Conservation (phyloP, 768 basidiomycete species). For the Rhodotorula sphaerocarpa region DNA sequence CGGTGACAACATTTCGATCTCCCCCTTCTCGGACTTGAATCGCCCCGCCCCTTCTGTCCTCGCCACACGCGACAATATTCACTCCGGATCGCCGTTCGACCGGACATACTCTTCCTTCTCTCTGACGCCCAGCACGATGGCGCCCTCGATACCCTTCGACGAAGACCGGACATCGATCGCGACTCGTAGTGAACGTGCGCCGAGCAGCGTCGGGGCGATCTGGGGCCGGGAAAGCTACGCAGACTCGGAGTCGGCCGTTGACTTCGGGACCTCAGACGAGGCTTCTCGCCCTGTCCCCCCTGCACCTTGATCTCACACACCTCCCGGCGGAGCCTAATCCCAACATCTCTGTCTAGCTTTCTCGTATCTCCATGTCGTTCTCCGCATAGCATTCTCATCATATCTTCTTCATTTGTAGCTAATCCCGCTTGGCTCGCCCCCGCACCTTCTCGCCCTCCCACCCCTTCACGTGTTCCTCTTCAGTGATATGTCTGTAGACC, state of each 20-base stretch:
- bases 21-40: slow-evolving; percentile 28
- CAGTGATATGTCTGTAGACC: too few relatives aligned
- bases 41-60: slow-evolving; percentile 5
- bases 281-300: too few relatives aligned
- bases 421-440: too few relatives aligned
- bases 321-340: too few relatives aligned
- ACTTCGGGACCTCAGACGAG: not conserved
- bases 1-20: slow-evolving; percentile 18
- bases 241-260: slow-evolving; percentile 3
- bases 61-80: slow-evolving; percentile 22
- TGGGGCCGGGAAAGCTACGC: slow-evolving; percentile 23
- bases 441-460: too few relatives aligned
- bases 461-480: too few relatives aligned
- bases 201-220: slow-evolving; percentile 26
- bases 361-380: too few relatives aligned
- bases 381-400: too few relatives aligned
- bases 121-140: not conserved
- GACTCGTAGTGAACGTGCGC: slow-evolving; percentile 12
- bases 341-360: too few relatives aligned
- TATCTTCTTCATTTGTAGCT: too few relatives aligned
- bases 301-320: too few relatives aligned
- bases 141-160: not conserved
- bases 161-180: not conserved
- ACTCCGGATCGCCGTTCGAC: not conserved
- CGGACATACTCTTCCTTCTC: slow-evolving; percentile 4